Base-by-base conservation (phyloP, 305 asterid genomes). In the Nicotiana rustica region DNA sequence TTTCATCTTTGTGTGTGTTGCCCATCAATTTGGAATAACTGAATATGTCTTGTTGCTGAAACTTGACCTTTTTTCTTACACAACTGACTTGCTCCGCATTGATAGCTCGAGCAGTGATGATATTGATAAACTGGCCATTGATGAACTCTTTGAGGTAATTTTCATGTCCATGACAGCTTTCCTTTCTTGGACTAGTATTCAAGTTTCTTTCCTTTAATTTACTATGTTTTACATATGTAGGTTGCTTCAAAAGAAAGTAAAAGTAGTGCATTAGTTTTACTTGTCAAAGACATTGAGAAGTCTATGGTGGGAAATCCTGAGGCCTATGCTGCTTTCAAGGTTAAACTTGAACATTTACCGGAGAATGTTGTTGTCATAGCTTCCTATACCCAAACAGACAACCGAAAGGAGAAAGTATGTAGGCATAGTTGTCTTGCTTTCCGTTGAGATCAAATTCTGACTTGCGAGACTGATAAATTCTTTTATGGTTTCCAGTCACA, bases 1-100 rank as follows among this genome's bases (percentile, higher is more conserved):
- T 68, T 81, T 81, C 62, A 69, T 81, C 52, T 29, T 70, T 41
- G 47, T 49, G 17, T 67, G 44, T 81, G 67, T 21, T 21, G 18
- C 60, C 79, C 44, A 49, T 14, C 64, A 15, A 2, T 44, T 31
- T 29, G 67, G 59, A 21, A 4, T 80, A 55, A 18, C 33, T 66
- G 66, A 80, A 57, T 67, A 36, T 73, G 33, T 68, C 33, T 77
- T 82, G 44, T 65, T 69, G 17, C 47, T 67, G 70, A 79, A 64
- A 67, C 41, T 59, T 71, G 67, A 78, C 70, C 62, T 25, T 76
- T 78, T 80, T 81, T 83, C 79, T 82, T 82, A 19, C 84, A 87
- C 94, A 95, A 98, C 97, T n/a, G 92, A 92, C 87, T 85, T 82
- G 38, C 94, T 95, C 84, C 95, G 92, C 71, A 97, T 95, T 75